phyloP scores from a whole-genome alignment of 1,284 basidiomycete species.

The Hymenochaete sp. region DNA sequence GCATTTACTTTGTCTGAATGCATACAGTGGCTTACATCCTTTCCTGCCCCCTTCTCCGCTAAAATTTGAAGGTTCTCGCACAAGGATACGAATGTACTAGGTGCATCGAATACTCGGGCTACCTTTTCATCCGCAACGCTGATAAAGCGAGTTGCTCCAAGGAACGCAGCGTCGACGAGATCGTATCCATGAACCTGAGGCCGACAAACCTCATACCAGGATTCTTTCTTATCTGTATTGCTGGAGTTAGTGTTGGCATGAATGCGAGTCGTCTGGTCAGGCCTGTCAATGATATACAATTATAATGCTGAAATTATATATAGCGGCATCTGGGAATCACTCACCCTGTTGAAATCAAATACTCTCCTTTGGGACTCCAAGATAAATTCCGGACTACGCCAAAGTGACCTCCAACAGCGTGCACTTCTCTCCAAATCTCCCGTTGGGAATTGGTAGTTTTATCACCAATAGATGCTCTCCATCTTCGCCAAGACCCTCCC shows the following conservation, averaged over 20 bases:
- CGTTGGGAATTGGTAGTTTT: constrained; percentile 17
- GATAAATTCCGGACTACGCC: constrained; percentile 68
- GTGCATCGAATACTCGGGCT: constrained; percentile 82
- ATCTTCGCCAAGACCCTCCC: constrained; percentile 86
- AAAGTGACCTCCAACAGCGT: constrained; percentile 77
- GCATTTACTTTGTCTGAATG: background rate
- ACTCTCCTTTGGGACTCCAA: constrained; percentile 82
- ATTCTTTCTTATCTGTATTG: constrained; percentile 19
- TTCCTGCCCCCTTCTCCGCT: constrained; percentile 40
- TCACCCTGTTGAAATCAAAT: constrained; percentile 78
- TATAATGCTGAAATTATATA: background rate
- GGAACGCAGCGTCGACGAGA: constrained; percentile 71
- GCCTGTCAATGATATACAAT: constrained; percentile 31
- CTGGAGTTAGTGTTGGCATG: constrained; percentile 47
- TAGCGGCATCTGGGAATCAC: constrained; percentile 3
- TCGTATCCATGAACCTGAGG: constrained; percentile 96
- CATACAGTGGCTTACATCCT: constrained; percentile 32
- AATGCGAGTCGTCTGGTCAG: constrained; percentile 85
- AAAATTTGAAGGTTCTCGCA: constrained; percentile 41
- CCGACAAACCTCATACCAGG: constrained; percentile 83
- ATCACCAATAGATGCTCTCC: constrained; percentile 38
- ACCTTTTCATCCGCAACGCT: constrained; percentile 93
- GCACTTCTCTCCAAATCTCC: constrained; percentile 59
- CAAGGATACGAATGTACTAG: constrained; percentile 64
- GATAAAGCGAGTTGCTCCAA: constrained; percentile 68